These are phyloP conservation scores for Gaeumannomyces sp. DNA, from an alignment of 2,329 filamentous ascomycete species.

Conservation along the genomic window DNA sequence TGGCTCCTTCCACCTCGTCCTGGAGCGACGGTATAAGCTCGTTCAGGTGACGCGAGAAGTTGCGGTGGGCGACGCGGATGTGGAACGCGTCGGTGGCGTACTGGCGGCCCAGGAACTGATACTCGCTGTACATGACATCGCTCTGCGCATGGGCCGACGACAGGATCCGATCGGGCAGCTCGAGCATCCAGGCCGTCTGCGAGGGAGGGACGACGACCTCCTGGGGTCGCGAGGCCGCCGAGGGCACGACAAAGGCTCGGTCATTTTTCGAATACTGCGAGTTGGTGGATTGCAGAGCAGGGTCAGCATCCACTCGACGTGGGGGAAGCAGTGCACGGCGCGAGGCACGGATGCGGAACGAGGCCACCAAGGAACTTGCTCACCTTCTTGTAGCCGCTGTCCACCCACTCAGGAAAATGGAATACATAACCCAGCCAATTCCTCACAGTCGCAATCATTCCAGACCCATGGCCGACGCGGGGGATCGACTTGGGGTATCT, in stretches of 20 bases:
- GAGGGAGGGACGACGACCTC: conserved; percentile 39
- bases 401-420: conserved; percentile 33
- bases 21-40: conserved; percentile 34
- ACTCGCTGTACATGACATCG: conserved; percentile 34
- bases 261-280: conserved; percentile 35
- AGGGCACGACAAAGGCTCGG: conserved; percentile 35
- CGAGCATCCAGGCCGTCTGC: conserved; percentile 40
- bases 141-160: conserved; percentile 38
- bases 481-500: conserved; percentile 34
- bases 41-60: conserved; percentile 34
- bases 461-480: conserved; percentile 32
- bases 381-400: conserved; percentile 37
- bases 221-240: conserved; percentile 32
- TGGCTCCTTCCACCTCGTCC: conserved; percentile 30
- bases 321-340: no score
- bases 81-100: conserved; percentile 32
- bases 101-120: conserved; percentile 33
- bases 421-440: conserved; percentile 34
- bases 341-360: neutral
- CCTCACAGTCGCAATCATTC: conserved; percentile 29
- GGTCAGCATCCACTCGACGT: no score
- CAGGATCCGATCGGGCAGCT: conserved; percentile 37
- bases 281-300: neutral
- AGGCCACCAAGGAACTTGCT: neutral
- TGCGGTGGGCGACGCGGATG: conserved; percentile 36